Evolutionary conservation across 2,329 filamentous ascomycete genomes (phyloP), one percentile per base, ranked within the genome.

Genomic region (Hypoxylon sp.): DNA sequence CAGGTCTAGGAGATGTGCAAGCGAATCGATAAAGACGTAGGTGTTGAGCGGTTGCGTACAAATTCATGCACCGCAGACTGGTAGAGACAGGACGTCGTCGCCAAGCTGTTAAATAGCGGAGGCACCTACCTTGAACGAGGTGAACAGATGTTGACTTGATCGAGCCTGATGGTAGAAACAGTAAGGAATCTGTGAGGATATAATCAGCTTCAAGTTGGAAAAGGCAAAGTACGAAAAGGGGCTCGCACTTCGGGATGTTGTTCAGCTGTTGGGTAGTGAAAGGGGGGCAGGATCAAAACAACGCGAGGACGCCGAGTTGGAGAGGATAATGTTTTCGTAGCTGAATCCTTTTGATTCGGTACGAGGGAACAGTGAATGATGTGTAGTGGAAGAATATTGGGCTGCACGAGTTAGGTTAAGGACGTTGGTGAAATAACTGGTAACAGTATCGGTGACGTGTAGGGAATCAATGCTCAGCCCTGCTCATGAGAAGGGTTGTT

Each of bases 101-200:
- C 16, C 14, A 11, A n/a, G 36, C 8, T n/a, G 24, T 32, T 3
- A 18, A 48, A 42, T 30, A 28, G 30, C 9, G n/a, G 22, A 18
- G 18, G n/a, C 45, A 65, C 65, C 60, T 72, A 75, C 72, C 72
- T 72, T 67, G 69, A 70, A 72, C 70, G 72, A 71, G 67, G 64
- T 61, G 64, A 68, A 72, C 70, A 72, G 70, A 65, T 64, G 62
- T 65, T 61, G 64, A 67, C 48, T 64, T 61, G 63, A 63, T 69
- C 62, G 52, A 68, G 64, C 65, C 50, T 62, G 52, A 40, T 65
- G 60, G 46, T 63, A 58, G 59, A 65, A 70, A 70, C 67, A 68
- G 73, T 64, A 68, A 56, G 46, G 59, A 58, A 65, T 58, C 73
- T 76, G 52, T 26, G 16, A 26, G 61, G 60, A 26, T 24, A 45